phyloP scores from a whole-genome alignment of 768 basidiomycete species.

The Xerocomellus intermedius region DNA sequence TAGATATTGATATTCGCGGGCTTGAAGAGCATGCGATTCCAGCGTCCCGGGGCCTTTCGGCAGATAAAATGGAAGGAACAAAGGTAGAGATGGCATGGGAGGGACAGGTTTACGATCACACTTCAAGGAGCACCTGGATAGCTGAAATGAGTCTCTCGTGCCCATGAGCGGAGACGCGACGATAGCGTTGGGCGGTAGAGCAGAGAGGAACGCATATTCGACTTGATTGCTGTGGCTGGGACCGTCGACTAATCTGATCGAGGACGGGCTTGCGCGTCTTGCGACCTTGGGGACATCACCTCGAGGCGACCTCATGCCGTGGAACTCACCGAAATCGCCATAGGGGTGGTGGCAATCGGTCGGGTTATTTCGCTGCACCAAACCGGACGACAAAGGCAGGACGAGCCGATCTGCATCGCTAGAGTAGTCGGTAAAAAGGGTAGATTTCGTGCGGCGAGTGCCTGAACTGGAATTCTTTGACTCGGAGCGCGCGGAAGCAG shows the following conservation, averaged over 20 bases:
- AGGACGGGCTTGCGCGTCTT: slow-evolving; percentile 19
- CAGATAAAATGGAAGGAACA: slow-evolving; percentile 8
- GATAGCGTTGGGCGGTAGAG: slow-evolving; percentile 17
- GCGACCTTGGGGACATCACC: neutral
- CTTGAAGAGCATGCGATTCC: neutral
- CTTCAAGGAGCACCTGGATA: slow-evolving; percentile 17
- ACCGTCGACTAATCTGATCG: slow-evolving; percentile 26
- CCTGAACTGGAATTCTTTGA: neutral
- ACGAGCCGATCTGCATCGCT: slow-evolving; percentile 1
- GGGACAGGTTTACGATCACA: slow-evolving; percentile 15
- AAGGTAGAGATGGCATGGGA: slow-evolving; percentile 24
- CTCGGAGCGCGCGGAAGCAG: neutral
- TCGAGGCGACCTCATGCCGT: neutral
- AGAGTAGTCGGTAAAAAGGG: slow-evolving; percentile 4
- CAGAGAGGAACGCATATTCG: slow-evolving; percentile 25
- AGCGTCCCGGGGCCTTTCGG: neutral
- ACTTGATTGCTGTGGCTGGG: slow-evolving; percentile 12
- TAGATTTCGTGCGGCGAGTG: slow-evolving; percentile 12
- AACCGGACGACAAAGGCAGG: neutral
- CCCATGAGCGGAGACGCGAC: slow-evolving; percentile 23
- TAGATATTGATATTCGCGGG: slow-evolving; percentile 9
- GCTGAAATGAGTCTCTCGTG: slow-evolving; percentile 30
- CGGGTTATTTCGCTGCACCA: neutral
- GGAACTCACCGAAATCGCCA: slow-evolving; percentile 8
- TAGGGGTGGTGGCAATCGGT: neutral